A percentile compares a stretch with the other conserved stretches of the same genome.
phyloP scores from a whole-genome alignment of 2,329 filamentous ascomycete genomes.

The Botryosphaeria agaves region DNA sequence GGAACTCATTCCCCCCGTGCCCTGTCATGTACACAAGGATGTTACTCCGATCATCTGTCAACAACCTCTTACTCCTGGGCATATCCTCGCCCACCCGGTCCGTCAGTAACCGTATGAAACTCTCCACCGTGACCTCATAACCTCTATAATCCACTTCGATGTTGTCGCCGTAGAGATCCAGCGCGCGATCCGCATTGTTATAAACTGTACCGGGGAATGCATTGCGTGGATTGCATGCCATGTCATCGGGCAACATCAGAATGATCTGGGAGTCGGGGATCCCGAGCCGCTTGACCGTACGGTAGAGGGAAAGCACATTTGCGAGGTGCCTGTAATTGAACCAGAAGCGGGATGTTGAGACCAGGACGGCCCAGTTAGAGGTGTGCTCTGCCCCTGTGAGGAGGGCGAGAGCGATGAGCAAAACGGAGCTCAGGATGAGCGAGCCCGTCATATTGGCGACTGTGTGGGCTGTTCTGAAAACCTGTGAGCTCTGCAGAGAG shows the following conservation, averaged over 20 bases:
- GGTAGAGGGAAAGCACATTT: conserved; percentile 93
- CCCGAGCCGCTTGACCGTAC: conserved; percentile 91
- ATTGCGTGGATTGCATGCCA: conserved; percentile 98
- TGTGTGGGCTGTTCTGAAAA: too few relatives aligned
- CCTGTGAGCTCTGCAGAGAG: too few relatives aligned
- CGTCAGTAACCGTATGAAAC: conserved; percentile 89
- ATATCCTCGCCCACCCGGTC: conserved; percentile 91
- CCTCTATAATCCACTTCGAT: conserved; percentile 98
- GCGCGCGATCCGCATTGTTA: conserved; percentile 89
- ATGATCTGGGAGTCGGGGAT: conserved; percentile 99
- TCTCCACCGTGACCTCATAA: conserved; percentile 97
- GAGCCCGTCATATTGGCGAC: too few relatives aligned
- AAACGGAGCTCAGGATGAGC: too few relatives aligned
- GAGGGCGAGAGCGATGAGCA: conserved; percentile 6
- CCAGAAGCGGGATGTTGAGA: conserved; percentile 97
- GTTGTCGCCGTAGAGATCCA: conserved; percentile 95
- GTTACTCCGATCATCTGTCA: conserved; percentile 91
- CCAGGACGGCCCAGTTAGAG: conserved; percentile 98
- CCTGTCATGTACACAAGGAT: conserved; percentile 99
- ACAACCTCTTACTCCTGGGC: conserved; percentile 78
- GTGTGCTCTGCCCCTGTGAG: conserved; percentile 58
- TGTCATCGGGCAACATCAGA: conserved; percentile 98
- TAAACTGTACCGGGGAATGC: conserved; percentile 96
- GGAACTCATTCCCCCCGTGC: conserved; percentile 90
- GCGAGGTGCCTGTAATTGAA: conserved; percentile 99